phyloP scores from a whole-genome alignment of 2,329 filamentous ascomycete genomes.

The Pseudopyrenochaeta lycopersici region DNA sequence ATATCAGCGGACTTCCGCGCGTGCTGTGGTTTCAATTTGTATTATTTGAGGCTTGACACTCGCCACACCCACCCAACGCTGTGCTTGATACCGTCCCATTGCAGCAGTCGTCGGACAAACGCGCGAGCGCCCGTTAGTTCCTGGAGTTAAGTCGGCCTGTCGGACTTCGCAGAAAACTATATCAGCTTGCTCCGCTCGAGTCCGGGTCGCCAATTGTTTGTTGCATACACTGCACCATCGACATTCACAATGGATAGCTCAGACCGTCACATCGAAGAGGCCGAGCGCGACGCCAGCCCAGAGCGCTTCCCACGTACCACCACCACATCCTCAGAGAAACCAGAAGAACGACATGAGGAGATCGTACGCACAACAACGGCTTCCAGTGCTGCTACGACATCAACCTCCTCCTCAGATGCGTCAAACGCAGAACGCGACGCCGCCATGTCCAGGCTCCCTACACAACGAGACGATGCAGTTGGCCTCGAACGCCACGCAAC shows the following conservation, averaged over 20 bases:
- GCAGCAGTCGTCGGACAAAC: constrained; percentile 2
- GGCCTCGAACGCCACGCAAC: constrained; percentile 73
- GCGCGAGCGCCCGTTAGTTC: constrained; percentile 18
- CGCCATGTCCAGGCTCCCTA: constrained; percentile 69
- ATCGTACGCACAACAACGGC: constrained; percentile 67
- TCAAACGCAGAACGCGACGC: constrained; percentile 50
- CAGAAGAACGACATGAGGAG: constrained; percentile 53
- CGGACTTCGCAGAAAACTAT: background rate
- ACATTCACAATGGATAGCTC: constrained; percentile 57
- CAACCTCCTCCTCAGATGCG: constrained; percentile 56
- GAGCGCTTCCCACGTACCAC: constrained; percentile 38
- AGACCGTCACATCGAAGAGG: constrained; percentile 63
- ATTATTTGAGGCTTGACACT: background rate
- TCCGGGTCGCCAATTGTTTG: no score
- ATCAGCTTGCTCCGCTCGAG: background rate
- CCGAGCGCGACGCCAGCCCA: constrained; percentile 65
- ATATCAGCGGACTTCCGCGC: background rate
- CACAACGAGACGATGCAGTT: constrained; percentile 63
- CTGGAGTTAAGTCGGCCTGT: constrained; percentile 10
- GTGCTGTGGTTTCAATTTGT: background rate
- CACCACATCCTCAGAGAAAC: constrained; percentile 48
- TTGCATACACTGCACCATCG: background rate
- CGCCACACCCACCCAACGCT: background rate
- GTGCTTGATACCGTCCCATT: constrained; percentile 1
- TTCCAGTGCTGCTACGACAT: constrained; percentile 52